A percentile compares a stretch with the other conserved stretches of the same genome.
phyloP scores from a whole-genome alignment of 78 protist genomes.

The Dictyostelium firmibasis region DNA sequence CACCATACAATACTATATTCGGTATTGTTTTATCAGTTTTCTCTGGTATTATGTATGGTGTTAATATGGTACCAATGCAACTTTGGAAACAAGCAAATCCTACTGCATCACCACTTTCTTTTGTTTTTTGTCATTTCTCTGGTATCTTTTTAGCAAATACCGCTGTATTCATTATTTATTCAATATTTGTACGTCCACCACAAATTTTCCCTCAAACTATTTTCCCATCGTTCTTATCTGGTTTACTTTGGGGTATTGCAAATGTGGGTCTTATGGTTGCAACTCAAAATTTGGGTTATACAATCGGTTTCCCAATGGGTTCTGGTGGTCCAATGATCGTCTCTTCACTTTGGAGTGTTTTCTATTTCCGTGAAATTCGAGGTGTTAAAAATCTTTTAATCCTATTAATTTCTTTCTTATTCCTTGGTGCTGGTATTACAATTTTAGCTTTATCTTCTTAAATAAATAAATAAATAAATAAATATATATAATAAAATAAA shows the following conservation, averaged over 20 bases:
- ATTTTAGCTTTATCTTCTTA: conserved; percentile 16
- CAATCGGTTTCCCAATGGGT: conserved; percentile 85
- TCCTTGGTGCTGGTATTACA: conserved; percentile 75
- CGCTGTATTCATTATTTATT: conserved; percentile 73
- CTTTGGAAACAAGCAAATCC: conserved; percentile 60
- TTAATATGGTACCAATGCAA: conserved; percentile 82
- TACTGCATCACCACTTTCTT: conserved; percentile 54
- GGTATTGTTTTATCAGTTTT: conserved; percentile 54
- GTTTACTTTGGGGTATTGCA: conserved; percentile 89
- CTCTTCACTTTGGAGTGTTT: conserved; percentile 80
- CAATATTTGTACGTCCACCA: conserved; percentile 74
- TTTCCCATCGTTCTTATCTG: conserved; percentile 87
- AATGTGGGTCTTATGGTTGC: conserved; percentile 77
- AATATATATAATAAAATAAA: neutral
- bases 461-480: neutral
- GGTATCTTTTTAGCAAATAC: conserved; percentile 91
- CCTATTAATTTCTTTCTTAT: conserved; percentile 62
- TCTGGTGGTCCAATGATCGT: conserved; percentile 89
- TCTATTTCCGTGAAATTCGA: conserved; percentile 86
- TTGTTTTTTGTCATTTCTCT: conserved; percentile 86
- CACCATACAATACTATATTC: conserved; percentile 30
- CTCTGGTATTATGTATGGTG: conserved; percentile 72
- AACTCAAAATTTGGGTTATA: conserved; percentile 70
- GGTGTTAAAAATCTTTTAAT: conserved; percentile 83
- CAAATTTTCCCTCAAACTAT: conserved; percentile 72